Evolutionary conservation across 2,329 filamentous ascomycete genomes (phyloP), one percentile per base, ranked within the genome.

Genomic region (Calonectria multiphialidica): DNA sequence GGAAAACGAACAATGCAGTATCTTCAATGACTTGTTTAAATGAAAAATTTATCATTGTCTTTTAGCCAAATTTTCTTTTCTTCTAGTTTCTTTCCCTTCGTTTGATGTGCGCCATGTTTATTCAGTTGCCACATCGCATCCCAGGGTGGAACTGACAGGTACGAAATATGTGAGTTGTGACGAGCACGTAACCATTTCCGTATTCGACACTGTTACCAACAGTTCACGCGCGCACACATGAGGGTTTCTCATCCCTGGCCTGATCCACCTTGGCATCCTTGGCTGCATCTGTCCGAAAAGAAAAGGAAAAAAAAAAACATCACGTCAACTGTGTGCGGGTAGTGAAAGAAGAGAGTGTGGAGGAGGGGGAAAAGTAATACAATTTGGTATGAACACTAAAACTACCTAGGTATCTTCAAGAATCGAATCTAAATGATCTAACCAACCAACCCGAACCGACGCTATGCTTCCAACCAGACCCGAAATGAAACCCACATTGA

Each of bases 201-300:
- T 47, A 23, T 47, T 47, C 44, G 8, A 18, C 13, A 50, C n/a
- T 53, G 25, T n/a, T 9, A 15, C 9, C 13, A 40, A 16, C 12
- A 16, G 33, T 57, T 57, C 33, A 16, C 21, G 53, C 13, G n/a
- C 13, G 10, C n/a, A 37, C 50, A 35, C 3, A 37, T 37, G 53
- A 57, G 53, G 53, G 53, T 59, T 59, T 18, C 23, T 18, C 53
- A 59, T 59, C 53, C 53, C 53, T 59, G 53, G 35, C 53, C 5
- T 25, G 53, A 59, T 59, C 53, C 53, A 59, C 53, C 33, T 59
- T 59, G 53, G 53, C 53, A 30, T 59, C 21, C 53, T 59, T 59
- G 53, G 53, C 53, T 40, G 30, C 53, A 59, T 37, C 40, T 16
- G 21, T 7, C 37, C n/a, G n/a, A n/a, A n/a, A n/a, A n/a, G n/a